Evolutionary conservation across 768 basidiomycete species (phyloP).

Genomic region (Trametes sanguinea): DNA sequence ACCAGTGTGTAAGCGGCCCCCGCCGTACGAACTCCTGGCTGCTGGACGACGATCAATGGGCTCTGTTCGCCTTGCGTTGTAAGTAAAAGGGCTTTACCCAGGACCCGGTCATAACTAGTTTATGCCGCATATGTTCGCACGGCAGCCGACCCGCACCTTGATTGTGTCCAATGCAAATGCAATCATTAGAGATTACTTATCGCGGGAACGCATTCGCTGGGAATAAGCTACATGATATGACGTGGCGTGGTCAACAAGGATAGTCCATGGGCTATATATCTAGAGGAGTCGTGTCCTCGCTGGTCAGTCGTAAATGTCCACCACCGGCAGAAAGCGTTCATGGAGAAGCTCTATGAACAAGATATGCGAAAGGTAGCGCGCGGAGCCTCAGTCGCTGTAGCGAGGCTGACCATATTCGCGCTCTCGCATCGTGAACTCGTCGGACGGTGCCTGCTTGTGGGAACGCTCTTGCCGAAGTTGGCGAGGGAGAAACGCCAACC

Average conservation of each 20-base stretch:
- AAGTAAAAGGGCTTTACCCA: too few relatives aligned
- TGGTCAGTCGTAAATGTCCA: background rate
- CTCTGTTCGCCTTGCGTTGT: too few relatives aligned
- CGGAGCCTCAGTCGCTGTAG: background rate
- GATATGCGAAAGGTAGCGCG: too few relatives aligned
- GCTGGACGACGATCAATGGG: too few relatives aligned
- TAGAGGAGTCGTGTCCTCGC: background rate
- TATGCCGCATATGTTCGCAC: too few relatives aligned
- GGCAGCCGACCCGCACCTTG: too few relatives aligned
- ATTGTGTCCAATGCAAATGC: too few relatives aligned
- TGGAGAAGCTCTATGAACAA: background rate
- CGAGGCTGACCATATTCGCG: slow-evolving; percentile 3
- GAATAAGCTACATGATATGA: background rate
- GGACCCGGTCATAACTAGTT: too few relatives aligned
- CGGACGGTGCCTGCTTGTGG: slow-evolving; percentile 7
- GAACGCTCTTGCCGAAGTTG: slow-evolving; percentile 35
- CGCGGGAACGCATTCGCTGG: too few relatives aligned
- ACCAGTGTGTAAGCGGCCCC: too few relatives aligned
- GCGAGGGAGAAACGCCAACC: slow-evolving; percentile 32
- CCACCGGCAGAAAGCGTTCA: background rate
- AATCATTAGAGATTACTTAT: too few relatives aligned
- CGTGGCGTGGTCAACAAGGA: background rate
- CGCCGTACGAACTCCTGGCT: too few relatives aligned
- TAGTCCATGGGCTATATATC: background rate
- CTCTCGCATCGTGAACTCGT: slow-evolving; percentile 9